Percentiles rank a stretch among this genome's conserved stretches.
Evolutionary conservation across 2,329 filamentous ascomycete species (phyloP).

Genomic region (Didymosphaeria variabile): DNA sequence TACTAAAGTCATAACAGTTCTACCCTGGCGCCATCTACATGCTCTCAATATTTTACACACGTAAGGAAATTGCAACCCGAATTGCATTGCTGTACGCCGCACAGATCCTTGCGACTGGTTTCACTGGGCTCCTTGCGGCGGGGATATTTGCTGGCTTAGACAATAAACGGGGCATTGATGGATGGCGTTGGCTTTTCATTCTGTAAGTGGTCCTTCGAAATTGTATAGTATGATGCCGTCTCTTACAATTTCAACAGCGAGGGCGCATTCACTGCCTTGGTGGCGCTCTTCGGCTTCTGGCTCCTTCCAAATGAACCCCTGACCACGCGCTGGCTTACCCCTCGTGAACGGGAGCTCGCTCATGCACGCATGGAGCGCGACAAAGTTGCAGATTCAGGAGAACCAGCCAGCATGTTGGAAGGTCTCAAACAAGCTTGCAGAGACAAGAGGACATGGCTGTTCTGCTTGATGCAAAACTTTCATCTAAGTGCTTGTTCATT

Average conservation of each 20-base stretch:
- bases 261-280: slow-evolving; percentile 41
- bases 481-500: slow-evolving; percentile 39
- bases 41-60: slow-evolving; percentile 50
- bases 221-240: no score
- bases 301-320: slow-evolving; percentile 50
- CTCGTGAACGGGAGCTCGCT: slow-evolving; percentile 54
- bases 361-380: slow-evolving; percentile 54
- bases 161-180: slow-evolving; percentile 30
- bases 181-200: slow-evolving; percentile 44
- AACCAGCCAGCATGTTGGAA: slow-evolving; percentile 33
- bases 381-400: slow-evolving; percentile 55
- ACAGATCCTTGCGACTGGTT: slow-evolving; percentile 51
- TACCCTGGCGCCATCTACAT: slow-evolving; percentile 50
- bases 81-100: slow-evolving; percentile 60
- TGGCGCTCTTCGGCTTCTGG: slow-evolving; percentile 50
- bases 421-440: slow-evolving; percentile 40
- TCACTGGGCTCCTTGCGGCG: slow-evolving; percentile 55
- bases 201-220: slow-evolving; percentile 19
- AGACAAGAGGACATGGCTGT: slow-evolving; percentile 42
- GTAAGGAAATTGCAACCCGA: slow-evolving; percentile 55
- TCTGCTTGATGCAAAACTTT: slow-evolving; percentile 44
- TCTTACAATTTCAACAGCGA: slow-evolving; percentile 33
- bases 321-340: slow-evolving; percentile 57
- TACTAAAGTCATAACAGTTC: slow-evolving; percentile 12
- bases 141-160: slow-evolving; percentile 42